Evolutionary conservation across 2,329 filamentous ascomycete genomes (phyloP).

Genomic region (Geoglossum cookeanum): DNA sequence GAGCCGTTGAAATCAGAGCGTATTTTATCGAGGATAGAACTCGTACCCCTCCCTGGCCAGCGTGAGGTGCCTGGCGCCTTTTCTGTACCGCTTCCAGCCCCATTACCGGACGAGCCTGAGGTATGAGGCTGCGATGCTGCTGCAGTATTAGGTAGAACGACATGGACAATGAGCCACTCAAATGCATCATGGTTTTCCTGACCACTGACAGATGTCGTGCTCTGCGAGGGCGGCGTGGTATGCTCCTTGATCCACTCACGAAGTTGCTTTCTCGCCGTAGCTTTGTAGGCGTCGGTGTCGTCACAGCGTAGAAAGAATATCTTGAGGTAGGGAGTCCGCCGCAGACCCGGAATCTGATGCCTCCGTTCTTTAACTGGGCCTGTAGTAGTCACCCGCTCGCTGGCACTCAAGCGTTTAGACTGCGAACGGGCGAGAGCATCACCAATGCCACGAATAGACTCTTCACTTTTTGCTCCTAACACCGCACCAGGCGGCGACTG

Average conservation of each 20-base stretch:
- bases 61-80: conserved; percentile 45
- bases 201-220: conserved; percentile 29
- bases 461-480: conserved; percentile 1
- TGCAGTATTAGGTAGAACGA: conserved; percentile 70
- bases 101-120: conserved; percentile 26
- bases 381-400: neutral
- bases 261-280: conserved; percentile 54
- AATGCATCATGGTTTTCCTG: conserved; percentile 92
- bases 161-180: conserved; percentile 87
- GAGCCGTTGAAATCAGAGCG: conserved; percentile 74
- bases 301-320: conserved; percentile 79
- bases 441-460: conserved; percentile 4
- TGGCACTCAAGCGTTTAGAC: neutral
- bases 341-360: conserved; percentile 87
- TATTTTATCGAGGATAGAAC: conserved; percentile 75
- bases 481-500: conserved; percentile 14
- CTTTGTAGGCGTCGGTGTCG: conserved; percentile 87
- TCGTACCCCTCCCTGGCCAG: conserved; percentile 60
- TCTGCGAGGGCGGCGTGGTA: conserved; percentile 35
- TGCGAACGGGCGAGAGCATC: conserved; percentile 1
- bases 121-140: conserved; percentile 59
- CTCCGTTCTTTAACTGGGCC: conserved; percentile 37
- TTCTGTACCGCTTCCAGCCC: conserved; percentile 39
- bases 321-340: conserved; percentile 86
- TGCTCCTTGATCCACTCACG: conserved; percentile 82